phyloP scores from a whole-genome alignment of 2,329 filamentous ascomycete genomes.

The Calonectria multiphialidica region DNA sequence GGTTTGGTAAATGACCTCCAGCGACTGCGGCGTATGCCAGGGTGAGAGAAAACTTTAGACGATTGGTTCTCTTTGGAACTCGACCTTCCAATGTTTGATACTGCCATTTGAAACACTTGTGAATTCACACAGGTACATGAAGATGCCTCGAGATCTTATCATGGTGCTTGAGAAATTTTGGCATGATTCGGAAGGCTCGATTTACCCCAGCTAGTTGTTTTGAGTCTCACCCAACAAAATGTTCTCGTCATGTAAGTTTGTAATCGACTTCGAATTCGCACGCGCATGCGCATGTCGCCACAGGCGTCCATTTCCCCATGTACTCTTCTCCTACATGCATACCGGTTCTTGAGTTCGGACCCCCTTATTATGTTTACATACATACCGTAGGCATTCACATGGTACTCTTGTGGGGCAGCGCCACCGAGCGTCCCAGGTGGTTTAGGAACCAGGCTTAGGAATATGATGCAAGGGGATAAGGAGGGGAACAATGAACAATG shows the following conservation, averaged over 20 bases:
- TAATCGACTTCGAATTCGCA: background rate
- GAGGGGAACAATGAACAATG: slow-evolving; percentile 15
- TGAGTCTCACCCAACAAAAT: background rate
- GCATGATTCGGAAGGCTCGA: background rate
- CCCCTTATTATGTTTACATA: slow-evolving; percentile 22
- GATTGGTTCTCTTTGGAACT: background rate
- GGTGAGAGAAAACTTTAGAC: slow-evolving; percentile 11
- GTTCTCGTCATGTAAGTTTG: background rate
- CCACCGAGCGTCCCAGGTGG: slow-evolving; percentile 23
- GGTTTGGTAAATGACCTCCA: slow-evolving; percentile 53
- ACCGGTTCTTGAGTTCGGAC: slow-evolving; percentile 5
- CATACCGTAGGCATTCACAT: slow-evolving; percentile 9
- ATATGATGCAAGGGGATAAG: slow-evolving; percentile 41
- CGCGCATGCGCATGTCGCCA: too few species aligned
- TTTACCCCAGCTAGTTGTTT: background rate
- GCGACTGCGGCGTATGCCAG: slow-evolving; percentile 33
- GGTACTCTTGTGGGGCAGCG: slow-evolving; percentile 10
- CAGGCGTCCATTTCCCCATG: background rate
- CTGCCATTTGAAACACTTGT: background rate
- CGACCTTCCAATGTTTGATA: background rate
- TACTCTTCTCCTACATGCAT: slow-evolving; percentile 19
- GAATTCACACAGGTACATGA: background rate
- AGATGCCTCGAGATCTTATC: background rate
- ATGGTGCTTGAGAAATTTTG: background rate
- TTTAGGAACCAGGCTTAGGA: slow-evolving; percentile 18